Evolutionary conservation across 139 green algal species (phyloP), one percentile per base, ranked within the genome.

Genomic region (Tetratostichococcus sp.): DNA sequence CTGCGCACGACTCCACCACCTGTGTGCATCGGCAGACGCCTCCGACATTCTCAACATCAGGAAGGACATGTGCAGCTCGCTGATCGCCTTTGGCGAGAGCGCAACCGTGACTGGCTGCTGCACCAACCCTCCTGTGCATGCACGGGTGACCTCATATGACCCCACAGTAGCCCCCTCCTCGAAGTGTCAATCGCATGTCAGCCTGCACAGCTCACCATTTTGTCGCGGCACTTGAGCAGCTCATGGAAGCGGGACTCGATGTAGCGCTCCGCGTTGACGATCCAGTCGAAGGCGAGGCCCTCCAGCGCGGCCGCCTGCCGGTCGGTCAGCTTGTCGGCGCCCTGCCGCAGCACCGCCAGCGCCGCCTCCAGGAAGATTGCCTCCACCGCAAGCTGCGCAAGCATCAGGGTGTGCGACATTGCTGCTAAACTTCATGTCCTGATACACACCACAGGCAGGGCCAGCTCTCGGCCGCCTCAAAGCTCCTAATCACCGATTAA

Each of bases 331-430:
- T 77, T 79, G 19, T 69, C 43, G 25, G 74, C 79, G 2, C 31
- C 66, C 26, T 75, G 75, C 33, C 76, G 72, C 30, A 89, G 77
- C 66, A 95, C 74, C 71, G 82, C 74, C 23, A 82, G 68, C 0
- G 86, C 66, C 6, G 79, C 80, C 59, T 94, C 88, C 43, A 94
- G 78, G 43, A 93, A 93, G 25, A 93, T 70, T 1, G 83, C 73
- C 74, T 95, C 90, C 42, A 87, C 81, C 16, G 83, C 82, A 25
- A 84, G 82, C 85, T 90, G 82, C 66, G 71, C 22, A 28, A 25
- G 22, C 22, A 75, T 6, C 32, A 75, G 28, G 31, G 66, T 19
- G 67, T 80, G 32, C 69, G 69, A 33, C 34, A 1, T 65, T 17
- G 1, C 33, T 71, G 22, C n/a, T 34, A 14, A 69, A 65, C 21